Conservation (phyloP, 2,329 filamentous ascomycete species). For the Akanthomyces dipterigenus region DNA sequence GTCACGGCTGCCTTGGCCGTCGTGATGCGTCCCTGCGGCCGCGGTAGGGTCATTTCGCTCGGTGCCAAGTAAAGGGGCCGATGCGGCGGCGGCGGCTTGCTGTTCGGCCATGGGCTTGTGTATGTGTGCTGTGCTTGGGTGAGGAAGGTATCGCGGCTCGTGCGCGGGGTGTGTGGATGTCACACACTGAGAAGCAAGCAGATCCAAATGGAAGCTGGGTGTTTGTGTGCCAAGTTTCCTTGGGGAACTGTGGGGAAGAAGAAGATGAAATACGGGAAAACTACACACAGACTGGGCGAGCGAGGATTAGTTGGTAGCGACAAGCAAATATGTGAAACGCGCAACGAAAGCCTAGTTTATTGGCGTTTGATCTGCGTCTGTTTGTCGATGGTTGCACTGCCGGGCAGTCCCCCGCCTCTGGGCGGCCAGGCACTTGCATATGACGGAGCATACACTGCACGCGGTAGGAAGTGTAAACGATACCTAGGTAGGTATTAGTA, state of each 20-base stretch:
- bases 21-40: not conserved
- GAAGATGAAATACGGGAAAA: not conserved
- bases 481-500: too few relatives aligned
- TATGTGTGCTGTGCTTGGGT: not conserved
- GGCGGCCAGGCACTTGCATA: too few relatives aligned
- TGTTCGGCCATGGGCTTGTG: not conserved
- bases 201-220: too few relatives aligned
- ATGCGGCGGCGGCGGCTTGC: not conserved
- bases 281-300: not conserved
- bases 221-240: too few relatives aligned
- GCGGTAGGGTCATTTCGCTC: not conserved
- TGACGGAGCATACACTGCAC: too few relatives aligned
- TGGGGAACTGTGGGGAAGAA: not conserved
- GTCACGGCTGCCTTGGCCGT: not conserved
- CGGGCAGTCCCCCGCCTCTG: too few relatives aligned
- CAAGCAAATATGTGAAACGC: not conserved
- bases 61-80: constrained; percentile 2
- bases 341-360: not conserved
- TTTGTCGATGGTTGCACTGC: not conserved
- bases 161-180: too few relatives aligned
- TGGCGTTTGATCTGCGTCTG: not conserved
- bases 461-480: too few relatives aligned
- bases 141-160: too few relatives aligned
- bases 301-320: too few relatives aligned
- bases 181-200: too few relatives aligned